Evolutionary conservation across 2,329 filamentous ascomycete species (phyloP).

Genomic region (Gliomastix tumulicola): DNA sequence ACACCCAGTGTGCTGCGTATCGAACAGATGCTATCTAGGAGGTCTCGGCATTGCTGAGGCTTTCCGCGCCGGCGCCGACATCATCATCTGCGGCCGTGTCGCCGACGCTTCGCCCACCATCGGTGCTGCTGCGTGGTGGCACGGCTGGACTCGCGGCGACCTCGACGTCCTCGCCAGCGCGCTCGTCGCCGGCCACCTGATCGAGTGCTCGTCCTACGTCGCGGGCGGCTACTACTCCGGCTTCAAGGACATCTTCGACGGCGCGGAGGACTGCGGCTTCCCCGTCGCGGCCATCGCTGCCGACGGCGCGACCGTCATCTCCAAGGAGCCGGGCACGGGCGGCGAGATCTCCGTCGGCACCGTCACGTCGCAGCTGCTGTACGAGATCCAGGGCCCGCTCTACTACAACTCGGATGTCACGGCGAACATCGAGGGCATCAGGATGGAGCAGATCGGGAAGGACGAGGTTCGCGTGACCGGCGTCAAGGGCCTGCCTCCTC

Average conservation of each 20-base stretch:
- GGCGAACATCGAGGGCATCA: slow-evolving; percentile 22
- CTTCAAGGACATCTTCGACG: slow-evolving; percentile 10
- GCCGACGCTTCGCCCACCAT: slow-evolving; percentile 41
- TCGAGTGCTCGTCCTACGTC: slow-evolving; percentile 43
- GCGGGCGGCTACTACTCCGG: slow-evolving; percentile 45
- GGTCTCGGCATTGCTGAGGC: slow-evolving; percentile 34
- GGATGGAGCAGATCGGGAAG: slow-evolving; percentile 21
- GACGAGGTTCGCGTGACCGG: slow-evolving; percentile 22
- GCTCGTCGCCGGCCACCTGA: slow-evolving; percentile 40
- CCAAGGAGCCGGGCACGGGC: slow-evolving; percentile 19
- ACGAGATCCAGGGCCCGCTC: slow-evolving; percentile 31
- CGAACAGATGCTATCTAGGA: slow-evolving; percentile 34
- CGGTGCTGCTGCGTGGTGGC: slow-evolving; percentile 45
- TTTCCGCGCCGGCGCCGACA: slow-evolving; percentile 29
- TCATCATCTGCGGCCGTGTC: slow-evolving; percentile 36
- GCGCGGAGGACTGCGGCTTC: slow-evolving; percentile 18
- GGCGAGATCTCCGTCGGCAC: slow-evolving; percentile 21
- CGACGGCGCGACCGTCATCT: slow-evolving; percentile 19
- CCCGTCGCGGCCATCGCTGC: slow-evolving; percentile 21
- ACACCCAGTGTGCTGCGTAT: background rate
- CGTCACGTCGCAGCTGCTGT: slow-evolving; percentile 26
- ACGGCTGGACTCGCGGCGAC: slow-evolving; percentile 37
- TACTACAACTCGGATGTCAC: slow-evolving; percentile 34
- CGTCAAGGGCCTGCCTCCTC: slow-evolving; percentile 27
- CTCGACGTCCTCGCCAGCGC: slow-evolving; percentile 38